phyloP scores from a whole-genome alignment of 2,329 filamentous ascomycete species.

The Drechslera avenae region DNA sequence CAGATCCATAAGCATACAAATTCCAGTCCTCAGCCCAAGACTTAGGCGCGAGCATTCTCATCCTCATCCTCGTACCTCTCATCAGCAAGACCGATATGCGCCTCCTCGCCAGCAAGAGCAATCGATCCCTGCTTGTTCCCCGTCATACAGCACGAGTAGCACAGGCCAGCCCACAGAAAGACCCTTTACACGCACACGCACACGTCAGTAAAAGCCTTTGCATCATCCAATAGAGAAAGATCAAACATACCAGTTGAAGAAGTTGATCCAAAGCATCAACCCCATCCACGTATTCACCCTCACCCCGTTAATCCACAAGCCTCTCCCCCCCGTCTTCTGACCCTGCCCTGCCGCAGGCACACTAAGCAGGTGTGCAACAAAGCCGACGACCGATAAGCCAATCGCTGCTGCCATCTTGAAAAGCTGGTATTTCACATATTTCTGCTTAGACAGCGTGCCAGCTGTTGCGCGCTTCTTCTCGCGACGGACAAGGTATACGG shows the following conservation, averaged over 20 bases:
- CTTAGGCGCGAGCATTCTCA: too few relatives aligned
- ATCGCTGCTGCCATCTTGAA: conserved; percentile 28
- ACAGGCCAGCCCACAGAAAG: conserved; percentile 32
- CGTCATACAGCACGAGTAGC: conserved; percentile 37
- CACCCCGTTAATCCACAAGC: conserved; percentile 25
- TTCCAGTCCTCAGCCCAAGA: too few relatives aligned
- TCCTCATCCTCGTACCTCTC: conserved; percentile 24
- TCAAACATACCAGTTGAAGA: conserved; percentile 33
- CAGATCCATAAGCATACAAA: too few relatives aligned
- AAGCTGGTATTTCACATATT: conserved; percentile 31
- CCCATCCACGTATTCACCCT: conserved; percentile 28
- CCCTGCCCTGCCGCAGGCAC: conserved; percentile 9
- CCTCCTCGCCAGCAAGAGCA: conserved; percentile 30
- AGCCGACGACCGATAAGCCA: conserved; percentile 26
- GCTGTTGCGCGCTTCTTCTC: conserved; percentile 25
- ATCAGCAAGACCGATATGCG: conserved; percentile 16
- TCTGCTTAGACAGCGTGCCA: conserved; percentile 26
- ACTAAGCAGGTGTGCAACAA: conserved; percentile 17
- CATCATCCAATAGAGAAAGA: too few relatives aligned
- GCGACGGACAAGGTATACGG: conserved; percentile 23
- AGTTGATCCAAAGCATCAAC: conserved; percentile 26
- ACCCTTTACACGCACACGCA: conserved; percentile 15
- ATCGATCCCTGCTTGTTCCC: conserved; percentile 26
- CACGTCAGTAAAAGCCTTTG: background rate
- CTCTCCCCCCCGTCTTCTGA: conserved; percentile 11